Evolutionary conservation across 2,329 filamentous ascomycete species (phyloP), one percentile per base, ranked within the genome.

Genomic region (Fusarium sp.): DNA sequence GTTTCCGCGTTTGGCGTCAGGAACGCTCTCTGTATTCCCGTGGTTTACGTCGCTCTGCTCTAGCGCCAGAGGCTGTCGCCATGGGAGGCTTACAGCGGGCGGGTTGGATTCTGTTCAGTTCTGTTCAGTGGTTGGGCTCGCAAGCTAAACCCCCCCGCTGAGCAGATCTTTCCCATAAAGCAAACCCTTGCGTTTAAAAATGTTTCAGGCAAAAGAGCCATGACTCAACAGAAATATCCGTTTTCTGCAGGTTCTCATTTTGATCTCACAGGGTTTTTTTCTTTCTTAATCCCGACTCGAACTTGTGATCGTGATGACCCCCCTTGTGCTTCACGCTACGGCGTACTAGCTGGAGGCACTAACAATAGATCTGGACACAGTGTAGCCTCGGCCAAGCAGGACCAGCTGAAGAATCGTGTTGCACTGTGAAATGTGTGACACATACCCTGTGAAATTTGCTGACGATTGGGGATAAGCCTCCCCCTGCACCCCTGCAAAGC

Each of bases 1-100:
- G 55, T 58, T 58, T 58, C 42, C 55, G 55, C 55, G 32, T 36
- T 58, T 58, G 55, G 41, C 55, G 55, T 38, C 55, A 58, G 55
- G 55, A 58, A 58, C 55, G 42, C 14, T 34, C 20, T 18, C 8
- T 50, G 42, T 58, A 47, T 51, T 58, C 55, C 55, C 55, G 41
- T 28, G 42, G 12, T 15, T 18, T 22, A 36, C 17, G 34, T 36
- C 14, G 17, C 41, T 14, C 4, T 20, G 6, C 28, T 55, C n/a
- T 38, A 58, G 55, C 55, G 55, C 32, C n/a, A 58, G 42, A 52
- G 32, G 12, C 17, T 50, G 32, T 28, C 26, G 55, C 55, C 55
- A 42, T 50, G 22, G 28, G 39, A n/a, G n/a, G 54, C 24, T 38
- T 41, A 28, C 32, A 39, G 24, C 26, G 51, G 18, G 20, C 20